Evolutionary conservation across 768 basidiomycete species (phyloP).

Genomic region (Mycena rebaudengoi): DNA sequence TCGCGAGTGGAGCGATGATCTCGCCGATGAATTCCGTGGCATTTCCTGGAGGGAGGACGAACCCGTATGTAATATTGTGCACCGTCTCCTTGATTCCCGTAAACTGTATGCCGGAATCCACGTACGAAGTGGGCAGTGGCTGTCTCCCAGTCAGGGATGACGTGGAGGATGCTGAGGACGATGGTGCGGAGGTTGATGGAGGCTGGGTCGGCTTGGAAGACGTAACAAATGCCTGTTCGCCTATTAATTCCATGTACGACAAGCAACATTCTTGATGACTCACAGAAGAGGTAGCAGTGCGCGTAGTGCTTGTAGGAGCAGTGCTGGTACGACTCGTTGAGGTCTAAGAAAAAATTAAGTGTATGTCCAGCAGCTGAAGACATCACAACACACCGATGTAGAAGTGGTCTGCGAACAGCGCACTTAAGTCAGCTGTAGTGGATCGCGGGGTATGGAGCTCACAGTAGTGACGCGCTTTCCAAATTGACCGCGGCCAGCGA

Average conservation of each 20-base stretch:
- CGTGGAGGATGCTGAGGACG: conserved; percentile 24
- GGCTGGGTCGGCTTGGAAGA: not conserved
- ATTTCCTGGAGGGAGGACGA: conserved; percentile 39
- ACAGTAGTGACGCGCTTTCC: not conserved
- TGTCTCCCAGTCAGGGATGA: conserved; percentile 30
- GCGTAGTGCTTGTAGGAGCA: too few relatives aligned
- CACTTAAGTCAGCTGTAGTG: not conserved
- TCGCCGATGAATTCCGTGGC: conserved; percentile 51
- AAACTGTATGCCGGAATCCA: conserved; percentile 43
- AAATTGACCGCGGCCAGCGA: not conserved
- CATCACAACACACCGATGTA: too few relatives aligned
- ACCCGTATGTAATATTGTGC: conserved; percentile 42
- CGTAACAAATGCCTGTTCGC: too few relatives aligned
- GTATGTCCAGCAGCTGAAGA: too few relatives aligned
- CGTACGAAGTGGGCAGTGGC: conserved; percentile 33
- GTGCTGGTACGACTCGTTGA: too few relatives aligned
- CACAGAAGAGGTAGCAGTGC: too few relatives aligned
- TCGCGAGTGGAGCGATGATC: conserved; percentile 43
- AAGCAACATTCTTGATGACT: too few relatives aligned
- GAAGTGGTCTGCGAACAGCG: not conserved
- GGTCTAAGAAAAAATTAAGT: too few relatives aligned
- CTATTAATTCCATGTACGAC: too few relatives aligned
- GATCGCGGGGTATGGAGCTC: not conserved
- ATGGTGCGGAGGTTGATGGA: not conserved
- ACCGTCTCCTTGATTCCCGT: conserved; percentile 42